Conservation (phyloP, 1,284 basidiomycete genomes). For the Chalciporus piperatoides region DNA sequence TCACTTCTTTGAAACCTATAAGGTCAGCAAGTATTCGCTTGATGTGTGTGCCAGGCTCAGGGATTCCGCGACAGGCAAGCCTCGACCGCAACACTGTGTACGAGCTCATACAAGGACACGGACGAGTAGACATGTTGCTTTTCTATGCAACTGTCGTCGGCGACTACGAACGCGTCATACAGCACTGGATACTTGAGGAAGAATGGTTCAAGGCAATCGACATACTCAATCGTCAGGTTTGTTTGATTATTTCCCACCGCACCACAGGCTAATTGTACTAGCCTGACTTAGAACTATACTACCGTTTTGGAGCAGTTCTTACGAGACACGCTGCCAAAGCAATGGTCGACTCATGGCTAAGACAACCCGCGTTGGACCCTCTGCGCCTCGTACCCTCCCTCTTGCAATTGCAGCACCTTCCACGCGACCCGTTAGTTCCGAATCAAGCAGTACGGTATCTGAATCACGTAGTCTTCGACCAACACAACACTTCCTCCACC, state of each 20-base stretch:
- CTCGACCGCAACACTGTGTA: constrained; percentile 85
- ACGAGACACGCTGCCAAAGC: constrained; percentile 85
- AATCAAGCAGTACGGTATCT: constrained; percentile 91
- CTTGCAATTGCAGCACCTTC: constrained; percentile 72
- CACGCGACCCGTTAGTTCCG: constrained; percentile 64
- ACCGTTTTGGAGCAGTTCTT: constrained; percentile 86
- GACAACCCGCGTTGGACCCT: constrained; percentile 77
- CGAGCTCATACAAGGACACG: constrained; percentile 91
- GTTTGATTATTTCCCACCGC: constrained; percentile 4
- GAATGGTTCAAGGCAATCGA: constrained; percentile 91
- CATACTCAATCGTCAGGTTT: constrained; percentile 80
- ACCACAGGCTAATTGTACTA: constrained; percentile 32
- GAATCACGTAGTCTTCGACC: constrained; percentile 77
- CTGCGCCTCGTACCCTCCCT: constrained; percentile 88
- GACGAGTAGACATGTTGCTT: constrained; percentile 88
- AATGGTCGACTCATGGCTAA: constrained; percentile 90
- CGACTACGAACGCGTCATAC: constrained; percentile 84
- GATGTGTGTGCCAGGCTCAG: background rate
- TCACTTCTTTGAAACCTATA: constrained; percentile 91
- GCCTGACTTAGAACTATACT: constrained; percentile 85
- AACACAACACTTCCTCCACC: constrained; percentile 76
- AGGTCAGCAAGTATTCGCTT: constrained; percentile 42
- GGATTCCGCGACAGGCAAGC: constrained; percentile 51
- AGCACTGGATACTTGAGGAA: constrained; percentile 90
- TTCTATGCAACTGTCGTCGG: constrained; percentile 84